Evolutionary conservation across 2,329 filamentous ascomycete genomes (phyloP), one percentile per base, ranked within the genome.

Genomic region (Clathrospora elynae): DNA sequence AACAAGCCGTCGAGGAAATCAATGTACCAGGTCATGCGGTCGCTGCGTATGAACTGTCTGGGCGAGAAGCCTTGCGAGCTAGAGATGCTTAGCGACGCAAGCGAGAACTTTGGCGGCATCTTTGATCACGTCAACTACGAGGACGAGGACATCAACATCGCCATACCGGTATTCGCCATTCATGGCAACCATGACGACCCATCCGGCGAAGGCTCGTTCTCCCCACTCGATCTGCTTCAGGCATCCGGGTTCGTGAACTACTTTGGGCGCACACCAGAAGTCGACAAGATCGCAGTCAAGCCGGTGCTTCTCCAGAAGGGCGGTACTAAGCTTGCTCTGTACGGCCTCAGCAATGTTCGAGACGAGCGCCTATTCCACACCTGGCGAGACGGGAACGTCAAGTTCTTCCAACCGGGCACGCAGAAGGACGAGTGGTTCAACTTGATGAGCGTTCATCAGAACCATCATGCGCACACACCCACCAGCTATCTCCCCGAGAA

Each of bases 111-210:
- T 60, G 86, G 90, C 49, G 88, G 77, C 5, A 85, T 90, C 0
- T 95, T 96, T 65, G 86, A 90, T 35, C 88, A 96, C 68, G 92
- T 96, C 71, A 99, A 99, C 71, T 99, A 99, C 71, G 90, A 97
- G 71, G 93, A 99, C 62, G 84, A 89, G 16, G 90, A 99, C 60
- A 96, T 99, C 71, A 99, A 99, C 62, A 84, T 99, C 48, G 89
- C 91, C 1, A 96, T 97, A 42, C 93, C 93, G 0, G 90, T 99
- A 18, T 99, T 99, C 67, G 96, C 92, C 1, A 99, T 99, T 26
- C 95, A 99, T 61, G 93, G 93, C 31, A 99, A 99, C 63, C 93
- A 99, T 67, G 93, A 99, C 64, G 93, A 99, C 66, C 93, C 93
- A 0, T 95, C 91, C n/a, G 93, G 93, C 7, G 91, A 96, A 61